These are phyloP conservation scores for Cyberlindnera xylosilytica DNA, from an alignment of 805 yeast genomes.

Conservation along the genomic window DNA sequence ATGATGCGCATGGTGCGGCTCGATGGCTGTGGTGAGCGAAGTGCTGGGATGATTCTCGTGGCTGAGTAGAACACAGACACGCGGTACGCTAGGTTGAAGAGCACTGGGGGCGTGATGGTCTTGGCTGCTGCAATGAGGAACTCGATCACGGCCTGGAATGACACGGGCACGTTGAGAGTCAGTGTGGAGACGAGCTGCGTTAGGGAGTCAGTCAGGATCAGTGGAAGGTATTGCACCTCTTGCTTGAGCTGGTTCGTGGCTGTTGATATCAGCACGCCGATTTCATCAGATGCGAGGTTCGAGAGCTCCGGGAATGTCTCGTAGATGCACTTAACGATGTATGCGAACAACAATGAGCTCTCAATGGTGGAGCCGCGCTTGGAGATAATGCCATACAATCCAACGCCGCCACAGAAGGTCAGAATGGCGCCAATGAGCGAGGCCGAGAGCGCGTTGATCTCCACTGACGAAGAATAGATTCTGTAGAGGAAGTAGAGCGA, in stretches of 20 bases:
- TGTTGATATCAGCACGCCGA: conserved; percentile 35
- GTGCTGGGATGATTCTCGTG: conserved; percentile 85
- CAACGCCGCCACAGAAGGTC: conserved; percentile 69
- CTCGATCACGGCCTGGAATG: conserved; percentile 33
- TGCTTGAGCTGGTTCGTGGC: conserved; percentile 31
- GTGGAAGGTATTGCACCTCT: conserved; percentile 31
- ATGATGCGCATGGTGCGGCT: conserved; percentile 46
- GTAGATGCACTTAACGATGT: conserved; percentile 88
- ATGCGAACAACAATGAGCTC: conserved; percentile 79
- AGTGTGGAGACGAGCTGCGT: conserved; percentile 21
- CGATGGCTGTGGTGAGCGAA: conserved; percentile 38
- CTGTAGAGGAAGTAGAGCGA: conserved; percentile 77
- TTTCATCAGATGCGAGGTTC: conserved; percentile 44
- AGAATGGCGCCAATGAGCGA: conserved; percentile 83
- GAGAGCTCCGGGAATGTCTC: conserved; percentile 89
- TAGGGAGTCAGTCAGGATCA: conserved; percentile 27
- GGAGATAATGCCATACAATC: conserved; percentile 79
- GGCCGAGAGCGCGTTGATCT: conserved; percentile 62
- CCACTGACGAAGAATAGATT: conserved; percentile 75
- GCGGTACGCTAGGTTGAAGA: conserved; percentile 80
- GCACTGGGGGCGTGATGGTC: conserved; percentile 73
- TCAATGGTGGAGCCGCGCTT: conserved; percentile 90
- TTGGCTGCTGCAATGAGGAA: conserved; percentile 44
- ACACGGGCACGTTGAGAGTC: conserved; percentile 26
- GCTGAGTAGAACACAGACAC: conserved; percentile 88